Percentiles rank a stretch among this genome's conserved stretches.
These are phyloP conservation scores for Monilinia fructicola DNA, from an alignment of 2,329 filamentous ascomycete genomes.

Conservation along the genomic window DNA sequence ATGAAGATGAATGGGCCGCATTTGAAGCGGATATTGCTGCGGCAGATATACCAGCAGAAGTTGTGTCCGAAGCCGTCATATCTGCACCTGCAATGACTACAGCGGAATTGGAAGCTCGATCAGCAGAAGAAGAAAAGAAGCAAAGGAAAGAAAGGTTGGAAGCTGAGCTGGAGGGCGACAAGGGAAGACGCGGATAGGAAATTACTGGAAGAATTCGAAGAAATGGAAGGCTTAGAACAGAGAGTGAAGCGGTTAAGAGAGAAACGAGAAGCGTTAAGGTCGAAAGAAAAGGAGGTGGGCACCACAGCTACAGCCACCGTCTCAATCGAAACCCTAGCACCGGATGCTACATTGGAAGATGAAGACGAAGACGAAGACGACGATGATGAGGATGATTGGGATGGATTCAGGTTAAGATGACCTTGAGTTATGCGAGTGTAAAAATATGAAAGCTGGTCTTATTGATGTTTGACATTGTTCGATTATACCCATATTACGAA, in stretches of 20 bases:
- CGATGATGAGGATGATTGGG: conserved; percentile 26
- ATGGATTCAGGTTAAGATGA: conserved; percentile 26
- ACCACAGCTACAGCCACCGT: neutral
- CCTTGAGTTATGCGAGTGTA: neutral
- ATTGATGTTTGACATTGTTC: neutral
- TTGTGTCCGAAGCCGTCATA: conserved; percentile 56
- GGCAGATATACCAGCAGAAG: conserved; percentile 41
- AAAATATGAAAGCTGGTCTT: neutral
- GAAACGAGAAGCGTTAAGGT: conserved; percentile 65
- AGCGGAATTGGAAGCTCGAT: conserved; percentile 58
- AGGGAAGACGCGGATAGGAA: conserved; percentile 71
- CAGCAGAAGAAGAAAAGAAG: conserved; percentile 50
- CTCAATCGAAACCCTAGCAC: neutral
- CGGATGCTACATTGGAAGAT: conserved; percentile 16
- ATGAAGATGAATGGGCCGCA: conserved; percentile 82
- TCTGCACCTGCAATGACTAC: conserved; percentile 67
- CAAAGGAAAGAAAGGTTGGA: conserved; percentile 52
- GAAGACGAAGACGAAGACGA: conserved; percentile 26
- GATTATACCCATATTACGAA: conserved; percentile 11
- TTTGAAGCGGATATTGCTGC: conserved; percentile 78
- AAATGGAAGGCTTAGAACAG: conserved; percentile 77
- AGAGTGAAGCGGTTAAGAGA: conserved; percentile 68
- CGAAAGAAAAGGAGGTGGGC: conserved; percentile 35
- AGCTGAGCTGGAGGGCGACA: conserved; percentile 62
- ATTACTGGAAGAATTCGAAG: conserved; percentile 75